Base-by-base conservation (phyloP, 2,329 filamentous ascomycete species). In the Aspergillus brunneoviolaceus region DNA sequence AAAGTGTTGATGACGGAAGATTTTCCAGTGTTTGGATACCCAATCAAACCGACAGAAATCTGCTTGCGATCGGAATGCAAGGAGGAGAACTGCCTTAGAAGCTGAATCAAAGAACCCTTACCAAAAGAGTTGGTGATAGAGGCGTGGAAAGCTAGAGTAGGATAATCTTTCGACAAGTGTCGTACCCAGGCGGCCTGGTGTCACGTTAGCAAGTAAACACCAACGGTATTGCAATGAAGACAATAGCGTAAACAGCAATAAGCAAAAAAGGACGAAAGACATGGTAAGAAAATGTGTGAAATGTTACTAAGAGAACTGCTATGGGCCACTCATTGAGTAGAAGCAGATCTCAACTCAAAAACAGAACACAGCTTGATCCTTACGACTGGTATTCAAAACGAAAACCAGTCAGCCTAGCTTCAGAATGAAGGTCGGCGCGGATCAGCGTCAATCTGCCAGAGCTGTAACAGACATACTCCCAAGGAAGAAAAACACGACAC, bases 301-400 rank as follows among this genome's bases (percentile, higher is more conserved):
- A 90, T 91, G 89, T 91, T 89, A 98, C 95, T 99, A 99, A 96
- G 95, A 98, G 90, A 83, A 85, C 85, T 86, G 86, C 89, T 87
- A 93, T 72, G 80, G 79, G 79, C 80, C 77, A 80, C 84, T 84
- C 73, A 73, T 74, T 76, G 75, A 81, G 85, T 80, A 83, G 85
- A 85, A 86, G 85, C 85, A 87, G 86, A 82, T 82, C 89, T 98
- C 95, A 97, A 98, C 95, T 98, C 94, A 92, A 70, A 89, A 84
- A 91, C 88, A 88, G 90, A 89, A 89, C 91, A 95, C 83, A 80
- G 85, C 84, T 84, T 80, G 80, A 81, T 84, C 89, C 84, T 86
- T 88, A 87, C 83, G 90, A 92, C 83, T 81, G 80, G 85, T 81
- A 81, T 84, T 91, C 95, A 98, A 92, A 87, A 98, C 93, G 92